Conservation (phyloP, 1,139 yeast genomes). For the Yamadazyma jaroonii region DNA sequence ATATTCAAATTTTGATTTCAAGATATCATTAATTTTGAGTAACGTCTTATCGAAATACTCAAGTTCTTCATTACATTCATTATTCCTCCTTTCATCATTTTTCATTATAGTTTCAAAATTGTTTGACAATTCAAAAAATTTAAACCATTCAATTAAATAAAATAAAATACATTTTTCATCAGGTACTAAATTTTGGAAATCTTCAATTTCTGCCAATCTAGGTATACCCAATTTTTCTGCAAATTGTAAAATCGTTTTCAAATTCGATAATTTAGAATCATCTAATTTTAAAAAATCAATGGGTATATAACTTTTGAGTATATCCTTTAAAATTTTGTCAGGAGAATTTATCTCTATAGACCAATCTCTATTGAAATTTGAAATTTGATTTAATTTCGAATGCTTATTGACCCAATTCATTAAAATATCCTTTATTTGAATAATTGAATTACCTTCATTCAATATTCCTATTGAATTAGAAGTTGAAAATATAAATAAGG, state of each 20-base stretch:
- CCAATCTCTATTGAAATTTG: constrained; percentile 40
- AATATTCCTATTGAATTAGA: constrained; percentile 25
- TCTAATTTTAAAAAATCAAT: constrained; percentile 28
- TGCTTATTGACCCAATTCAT: constrained; percentile 33
- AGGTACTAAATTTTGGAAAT: constrained; percentile 49
- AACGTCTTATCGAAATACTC: constrained; percentile 20
- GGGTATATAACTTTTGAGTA: constrained; percentile 22
- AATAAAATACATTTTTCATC: constrained; percentile 68
- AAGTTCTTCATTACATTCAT: not conserved
- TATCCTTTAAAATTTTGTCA: constrained; percentile 23
- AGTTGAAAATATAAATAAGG: constrained; percentile 52
- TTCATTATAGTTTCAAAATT: not conserved
- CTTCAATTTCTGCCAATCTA: constrained; percentile 57
- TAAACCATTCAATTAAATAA: constrained; percentile 66
- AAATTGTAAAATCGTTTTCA: constrained; percentile 19
- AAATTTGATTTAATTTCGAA: constrained; percentile 17
- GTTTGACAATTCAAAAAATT: constrained; percentile 35
- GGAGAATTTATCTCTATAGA: constrained; percentile 32
- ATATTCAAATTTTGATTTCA: constrained; percentile 27
- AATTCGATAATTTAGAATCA: constrained; percentile 29
- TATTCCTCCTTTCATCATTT: not conserved
- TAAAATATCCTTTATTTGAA: constrained; percentile 32
- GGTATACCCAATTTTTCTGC: constrained; percentile 51
- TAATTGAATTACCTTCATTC: constrained; percentile 33
- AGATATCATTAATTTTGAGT: constrained; percentile 19